phyloP scores from a whole-genome alignment of 495 filamentous ascomycete genomes.

The Aspergillus sclerotiicarbonarius region DNA sequence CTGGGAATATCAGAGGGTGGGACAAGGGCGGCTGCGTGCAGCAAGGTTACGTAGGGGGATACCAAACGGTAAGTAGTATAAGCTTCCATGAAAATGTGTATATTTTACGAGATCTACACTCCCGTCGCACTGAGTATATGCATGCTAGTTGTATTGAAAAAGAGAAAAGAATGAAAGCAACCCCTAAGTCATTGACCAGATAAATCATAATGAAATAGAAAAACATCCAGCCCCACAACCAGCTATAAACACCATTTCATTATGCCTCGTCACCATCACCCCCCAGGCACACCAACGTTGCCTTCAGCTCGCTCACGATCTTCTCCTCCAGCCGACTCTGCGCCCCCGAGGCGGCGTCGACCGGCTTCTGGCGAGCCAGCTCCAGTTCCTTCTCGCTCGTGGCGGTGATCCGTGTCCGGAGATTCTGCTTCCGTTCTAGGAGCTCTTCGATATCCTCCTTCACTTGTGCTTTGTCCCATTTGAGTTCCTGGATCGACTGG shows the following conservation, averaged over 20 bases:
- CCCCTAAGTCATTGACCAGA: conserved; percentile 9
- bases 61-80: neutral
- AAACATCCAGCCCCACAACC: conserved; percentile 13
- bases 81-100: neutral
- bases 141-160: neutral
- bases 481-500: conserved; percentile 60
- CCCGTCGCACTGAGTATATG: neutral
- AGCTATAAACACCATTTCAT: conserved; percentile 18
- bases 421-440: conserved; percentile 55
- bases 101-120: neutral
- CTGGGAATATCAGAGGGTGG: too few relatives aligned
- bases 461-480: conserved; percentile 67
- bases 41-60: neutral
- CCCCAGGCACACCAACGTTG: conserved; percentile 38
- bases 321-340: conserved; percentile 72
- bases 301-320: conserved; percentile 60
- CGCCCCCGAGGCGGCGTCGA: conserved; percentile 29
- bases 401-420: conserved; percentile 71
- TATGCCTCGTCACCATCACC: conserved; percentile 39
- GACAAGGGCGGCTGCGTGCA: too few relatives aligned
- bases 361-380: conserved; percentile 53
- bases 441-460: conserved; percentile 79
- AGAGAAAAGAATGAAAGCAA: conserved; percentile 3
- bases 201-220: conserved; percentile 6
- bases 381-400: conserved; percentile 66